Evolutionary conservation across 108 stramenopile genomes (phyloP).

Genomic region (Aurantiochytrium sp.): DNA sequence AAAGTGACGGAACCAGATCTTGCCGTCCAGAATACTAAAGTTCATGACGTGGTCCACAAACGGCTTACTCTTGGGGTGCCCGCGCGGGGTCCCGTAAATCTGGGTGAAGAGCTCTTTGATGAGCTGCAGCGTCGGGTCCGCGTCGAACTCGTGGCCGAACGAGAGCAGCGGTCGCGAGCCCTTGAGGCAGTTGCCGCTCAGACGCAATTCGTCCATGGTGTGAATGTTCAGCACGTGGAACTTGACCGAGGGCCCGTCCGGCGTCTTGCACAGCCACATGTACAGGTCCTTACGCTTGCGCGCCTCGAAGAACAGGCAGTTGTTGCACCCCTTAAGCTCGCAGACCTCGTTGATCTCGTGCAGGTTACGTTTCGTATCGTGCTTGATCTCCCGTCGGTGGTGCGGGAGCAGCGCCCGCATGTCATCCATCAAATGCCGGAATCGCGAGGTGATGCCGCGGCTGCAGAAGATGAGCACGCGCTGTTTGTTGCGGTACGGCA

Average conservation of each 20-base stretch:
- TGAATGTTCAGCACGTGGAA: slow-evolving; percentile 95
- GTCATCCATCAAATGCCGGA: slow-evolving; percentile 94
- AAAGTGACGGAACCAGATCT: slow-evolving; percentile 98
- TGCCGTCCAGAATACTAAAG: slow-evolving; percentile 87
- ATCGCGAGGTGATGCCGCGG: slow-evolving; percentile 88
- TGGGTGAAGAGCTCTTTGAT: slow-evolving; percentile 88
- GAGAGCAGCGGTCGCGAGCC: slow-evolving; percentile 89
- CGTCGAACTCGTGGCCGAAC: slow-evolving; percentile 81
- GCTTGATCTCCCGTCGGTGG: slow-evolving; percentile 91
- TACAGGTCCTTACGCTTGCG: slow-evolving; percentile 92
- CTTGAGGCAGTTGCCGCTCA: slow-evolving; percentile 94
- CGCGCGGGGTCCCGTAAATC: slow-evolving; percentile 88
- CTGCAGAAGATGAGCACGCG: slow-evolving; percentile 86
- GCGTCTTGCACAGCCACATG: slow-evolving; percentile 79
- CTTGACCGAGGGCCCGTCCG: slow-evolving; percentile 81
- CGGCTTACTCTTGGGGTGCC: slow-evolving; percentile 97
- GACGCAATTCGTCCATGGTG: slow-evolving; percentile 97
- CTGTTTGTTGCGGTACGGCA: slow-evolving; percentile 71
- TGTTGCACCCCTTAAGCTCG: slow-evolving; percentile 86
- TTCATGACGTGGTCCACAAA: slow-evolving; percentile 95
- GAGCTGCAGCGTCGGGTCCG: slow-evolving; percentile 63
- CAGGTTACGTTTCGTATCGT: slow-evolving; percentile 63
- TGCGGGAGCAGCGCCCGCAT: slow-evolving; percentile 87
- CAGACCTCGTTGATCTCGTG: slow-evolving; percentile 89
- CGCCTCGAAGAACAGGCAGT: slow-evolving; percentile 87